These are phyloP conservation scores for Mediolabrus comicus DNA, from an alignment of 108 stramenopile genomes.

Conservation along the genomic window DNA sequence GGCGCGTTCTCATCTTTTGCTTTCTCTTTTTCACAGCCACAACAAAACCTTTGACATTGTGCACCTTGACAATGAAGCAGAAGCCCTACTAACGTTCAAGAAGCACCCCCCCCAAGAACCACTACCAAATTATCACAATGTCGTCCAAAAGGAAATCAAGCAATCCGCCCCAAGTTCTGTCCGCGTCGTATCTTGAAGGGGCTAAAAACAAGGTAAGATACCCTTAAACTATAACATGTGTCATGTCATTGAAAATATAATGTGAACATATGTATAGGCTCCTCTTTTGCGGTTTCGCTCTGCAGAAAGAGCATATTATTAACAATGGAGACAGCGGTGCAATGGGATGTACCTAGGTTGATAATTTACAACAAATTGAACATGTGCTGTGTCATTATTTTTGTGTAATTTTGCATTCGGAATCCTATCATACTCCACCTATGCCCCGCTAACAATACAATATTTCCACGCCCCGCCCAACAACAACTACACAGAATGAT, in stretches of 20 bases:
- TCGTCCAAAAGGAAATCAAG: neutral
- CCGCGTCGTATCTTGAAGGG: neutral
- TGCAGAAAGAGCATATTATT: neutral
- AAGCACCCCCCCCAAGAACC: neutral
- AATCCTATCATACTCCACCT: too few species aligned
- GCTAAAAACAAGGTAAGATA: conserved; percentile 1
- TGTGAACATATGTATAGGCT: neutral
- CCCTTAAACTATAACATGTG: neutral
- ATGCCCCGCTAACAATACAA: neutral
- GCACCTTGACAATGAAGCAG: neutral
- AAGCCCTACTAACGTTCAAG: too few species aligned
- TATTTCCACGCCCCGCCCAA: neutral
- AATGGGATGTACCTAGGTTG: too few species aligned
- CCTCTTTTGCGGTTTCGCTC: neutral
- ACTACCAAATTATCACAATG: neutral
- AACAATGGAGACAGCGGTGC: too few species aligned
- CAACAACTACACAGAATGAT: conserved; percentile 3
- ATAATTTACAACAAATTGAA: too few species aligned
- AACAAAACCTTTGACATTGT: neutral
- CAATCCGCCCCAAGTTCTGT: neutral
- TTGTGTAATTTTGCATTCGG: too few species aligned
- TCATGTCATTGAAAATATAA: neutral
- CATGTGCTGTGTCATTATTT: too few species aligned
- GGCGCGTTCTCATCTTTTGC: neutral
- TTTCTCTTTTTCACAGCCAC: neutral